Base-by-base conservation (phyloP, 805 yeast species). In the Candida glaebosa region DNA sequence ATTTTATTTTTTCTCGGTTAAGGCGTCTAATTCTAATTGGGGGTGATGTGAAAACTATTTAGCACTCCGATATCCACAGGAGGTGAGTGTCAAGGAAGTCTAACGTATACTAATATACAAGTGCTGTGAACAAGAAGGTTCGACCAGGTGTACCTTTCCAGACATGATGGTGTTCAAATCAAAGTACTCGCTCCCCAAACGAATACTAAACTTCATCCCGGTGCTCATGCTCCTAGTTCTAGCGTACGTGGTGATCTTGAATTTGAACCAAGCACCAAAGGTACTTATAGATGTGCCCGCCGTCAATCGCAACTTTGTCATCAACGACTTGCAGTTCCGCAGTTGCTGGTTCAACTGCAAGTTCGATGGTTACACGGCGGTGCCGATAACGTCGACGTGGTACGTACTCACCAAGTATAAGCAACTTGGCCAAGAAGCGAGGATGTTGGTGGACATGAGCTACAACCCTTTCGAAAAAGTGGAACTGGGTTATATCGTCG, bases 371-470 rank as follows among this genome's bases (percentile, higher is more conserved):
- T 34, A 34, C 37, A 7, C 8, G n/a, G 5, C 8, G 9, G 12
- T 34, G 5, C 26, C 5, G n/a, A 18, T 34, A 9, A 17, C 18
- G 14, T 15, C 37, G 37, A 37, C 37, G n/a, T 26, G 36, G 9
- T 40, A 38, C 26, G 4, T 46, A 4, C 14, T 37, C 6, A 32
- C 39, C 2, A 41, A 44, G 22, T 12, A 16, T 7, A 18, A 31
- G 18, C 22, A 41, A 5, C 9, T 39, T 2, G 31, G 37, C 4
- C 32, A 40, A 12, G 18, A 42, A 3, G 28, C 43, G 10, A 32
- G 32, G 34, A 16, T 42, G 6, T 39, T 46, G 15, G 14, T 25
- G 9, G 50, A 44, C 34, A n/a, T 46, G 10, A 25, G 39, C 14
- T 12, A 30, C 17, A 16, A 14, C 5, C 39, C 44, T 10, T 19